Evolutionary conservation across 2,329 filamentous ascomycete species (phyloP), one percentile per base, ranked within the genome.

Genomic region (Fusarium buharicum): DNA sequence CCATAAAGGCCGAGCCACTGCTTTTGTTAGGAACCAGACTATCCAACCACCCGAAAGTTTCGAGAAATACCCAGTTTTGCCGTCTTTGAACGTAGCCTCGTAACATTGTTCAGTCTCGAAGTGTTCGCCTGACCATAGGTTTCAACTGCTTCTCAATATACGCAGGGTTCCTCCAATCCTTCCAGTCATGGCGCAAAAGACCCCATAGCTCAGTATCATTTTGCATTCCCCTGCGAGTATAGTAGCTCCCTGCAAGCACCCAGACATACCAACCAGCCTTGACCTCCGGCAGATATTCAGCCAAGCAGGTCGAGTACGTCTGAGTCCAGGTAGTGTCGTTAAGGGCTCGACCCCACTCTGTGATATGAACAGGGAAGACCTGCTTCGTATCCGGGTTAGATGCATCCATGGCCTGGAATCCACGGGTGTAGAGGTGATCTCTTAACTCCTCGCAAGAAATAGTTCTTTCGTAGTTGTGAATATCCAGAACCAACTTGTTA

Each of bases 141-240:
- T 71, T 73, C 59, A 83, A 64, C 46, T 76, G 73, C 12, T 75
- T 73, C 22, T 78, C 68, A 22, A 84, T 71, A 63, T 81, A 83
- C 4, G 67, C 71, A 27, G 73, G 72, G 48, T 74, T 77, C 38
- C 83, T 75, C 83, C 82, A 85, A 4, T 65, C 75, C 4, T 77
- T 80, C 84, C 83, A 87, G 55, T 85, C 79, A 39, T 82, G 81
- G 33, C 77, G 83, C 54, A 84, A 70, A 52, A 85, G 68, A 2
- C 84, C 85, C 84, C 84, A 88, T 0, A 75, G 72, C 73, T 88
- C 85, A 24, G 87, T 84, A 45, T 72, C 81, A 66, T 87, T 84
- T 68, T 85, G 82, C 0, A 52, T 76, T 0, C 84, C 84, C 6
- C 73, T 69, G 1, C 84, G 75, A 51, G 83, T 78, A 63, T 87